Evolutionary conservation across 2,329 filamentous ascomycete species (phyloP), one percentile per base, ranked within the genome.

Genomic region (Fusarium sp.): DNA sequence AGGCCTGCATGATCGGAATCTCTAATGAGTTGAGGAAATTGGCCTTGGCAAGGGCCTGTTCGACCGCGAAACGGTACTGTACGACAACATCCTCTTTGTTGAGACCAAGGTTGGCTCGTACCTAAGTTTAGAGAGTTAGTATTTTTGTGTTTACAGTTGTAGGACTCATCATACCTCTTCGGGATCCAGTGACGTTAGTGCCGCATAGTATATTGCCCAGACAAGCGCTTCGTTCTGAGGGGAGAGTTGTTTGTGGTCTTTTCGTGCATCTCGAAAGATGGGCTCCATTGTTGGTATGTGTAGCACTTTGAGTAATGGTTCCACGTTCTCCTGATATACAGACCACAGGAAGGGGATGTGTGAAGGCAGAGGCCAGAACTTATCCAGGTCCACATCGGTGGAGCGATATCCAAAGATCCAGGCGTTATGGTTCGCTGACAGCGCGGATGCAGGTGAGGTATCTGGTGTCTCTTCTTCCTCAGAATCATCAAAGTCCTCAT

Each of bases 391-490:
- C 26, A 93, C 89, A 67, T 87, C 88, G n/a, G 86, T 84, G 3
- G 91, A 93, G 63, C 87, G 89, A 76, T 92, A 92, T 10, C 91
- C 91, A 66, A 94, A 86, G 26, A 94, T 83, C 76, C 93, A 94
- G 24, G 87, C 86, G 56, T 93, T 91, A 68, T 93, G 90, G 63
- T 88, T 86, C 31, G 41, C 57, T n/a, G 80, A 68, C 5, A 76
- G 56, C 8, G 77, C 72, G 20, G 79, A 77, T 23, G 78, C 75
- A 28, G 81, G 69, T 59, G 84, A 75, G 70, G 82, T 73, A 57
- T 82, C 80, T 2, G 84, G 83, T 21, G 86, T 86, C 21, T 84
- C 88, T n/a, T 91, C 89, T 28, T 85, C 83, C 23, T 92, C 89
- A 5, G 89, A 89, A 3, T 86, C 83, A 4, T 84, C 81, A 50